Evolutionary conservation across 1,139 yeast genomes (phyloP), one percentile per base, ranked within the genome.

Genomic region (Debaryomyces psychrophilus): DNA sequence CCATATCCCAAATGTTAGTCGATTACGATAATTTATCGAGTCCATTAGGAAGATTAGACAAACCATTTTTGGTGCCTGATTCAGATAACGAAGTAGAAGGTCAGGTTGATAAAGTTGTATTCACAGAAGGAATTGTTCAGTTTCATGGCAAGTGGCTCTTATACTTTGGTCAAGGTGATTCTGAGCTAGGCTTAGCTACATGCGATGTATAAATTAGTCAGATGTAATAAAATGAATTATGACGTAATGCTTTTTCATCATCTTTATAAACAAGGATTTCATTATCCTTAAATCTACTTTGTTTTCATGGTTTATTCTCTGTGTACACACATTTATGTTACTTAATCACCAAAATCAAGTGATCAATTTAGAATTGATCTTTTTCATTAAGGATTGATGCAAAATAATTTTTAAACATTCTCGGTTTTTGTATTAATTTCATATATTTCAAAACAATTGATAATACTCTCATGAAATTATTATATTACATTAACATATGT

Each of bases 41-140:
- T 3, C 79, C 79, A 1, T 41, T 72, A 31, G 75, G 77, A 4
- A 55, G 79, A 20, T 49, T 71, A 45, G 78, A 73, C 34, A 51
- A 52, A 15, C 78, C 79, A 1, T 56, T 69, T 37, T 54, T 74
- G 50, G 61, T 54, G 9, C 79, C 79, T 1, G 71, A 69, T 26
- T 58, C 55, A 43, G 50, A 54, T n/a, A 71, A 74, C 48, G 79
- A 74, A 48, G 56, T 64, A 25, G 58, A 58, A 31, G 79, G 79
- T 2, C 78, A 73, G 52, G 79, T 73, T 15, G 64, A 73, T 49
- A 63, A 67, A 46, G 79, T 73, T 31, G 78, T 73, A 2, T 73
- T 73, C 51, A 71, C 77, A 46, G 78, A 73, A 51, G 79, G 79
- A 0, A 52, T 74, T 28, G 78, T 73, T 3, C 78, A 73, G 48